A percentile compares a stretch with the other conserved stretches of the same genome.
Conservation (phyloP, 768 basidiomycete genomes). For the Mycena maculata region DNA sequence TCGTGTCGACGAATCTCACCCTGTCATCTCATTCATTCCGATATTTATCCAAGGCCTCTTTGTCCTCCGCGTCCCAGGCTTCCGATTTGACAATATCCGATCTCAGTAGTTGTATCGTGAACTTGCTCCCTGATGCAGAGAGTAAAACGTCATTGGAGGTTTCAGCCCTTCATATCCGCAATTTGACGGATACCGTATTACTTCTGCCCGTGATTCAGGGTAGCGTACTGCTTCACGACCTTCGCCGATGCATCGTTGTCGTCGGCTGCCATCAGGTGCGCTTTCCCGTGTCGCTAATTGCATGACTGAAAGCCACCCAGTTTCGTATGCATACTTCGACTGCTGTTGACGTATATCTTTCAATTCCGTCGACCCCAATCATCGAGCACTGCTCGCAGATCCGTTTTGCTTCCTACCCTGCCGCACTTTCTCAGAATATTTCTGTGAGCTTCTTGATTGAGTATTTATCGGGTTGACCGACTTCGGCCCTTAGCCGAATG, state of each 20-base stretch:
- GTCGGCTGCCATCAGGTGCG: conserved; percentile 86
- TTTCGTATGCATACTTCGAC: conserved; percentile 89
- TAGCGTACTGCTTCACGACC: conserved; percentile 77
- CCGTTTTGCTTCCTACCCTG: conserved; percentile 74
- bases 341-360: conserved; percentile 72
- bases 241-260: conserved; percentile 72
- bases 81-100: conserved; percentile 75
- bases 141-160: conserved; percentile 39
- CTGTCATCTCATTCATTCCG: conserved; percentile 58
- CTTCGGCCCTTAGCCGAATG: conserved; percentile 43
- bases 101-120: conserved; percentile 76
- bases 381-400: conserved; percentile 80
- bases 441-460: conserved; percentile 1
- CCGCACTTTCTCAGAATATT: conserved; percentile 36
- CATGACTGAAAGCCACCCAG: conserved; percentile 50
- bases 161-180: conserved; percentile 74
- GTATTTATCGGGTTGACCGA: background rate
- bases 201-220: conserved; percentile 74
- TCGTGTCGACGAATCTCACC: conserved; percentile 47
- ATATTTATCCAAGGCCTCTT: conserved; percentile 59
- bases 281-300: background rate
- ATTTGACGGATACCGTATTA: conserved; percentile 69
- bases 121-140: conserved; percentile 57
- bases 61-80: conserved; percentile 48
- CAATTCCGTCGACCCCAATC: conserved; percentile 77